Base-by-base conservation (phyloP, 345 rosid genomes). In the Salix exigua region DNA sequence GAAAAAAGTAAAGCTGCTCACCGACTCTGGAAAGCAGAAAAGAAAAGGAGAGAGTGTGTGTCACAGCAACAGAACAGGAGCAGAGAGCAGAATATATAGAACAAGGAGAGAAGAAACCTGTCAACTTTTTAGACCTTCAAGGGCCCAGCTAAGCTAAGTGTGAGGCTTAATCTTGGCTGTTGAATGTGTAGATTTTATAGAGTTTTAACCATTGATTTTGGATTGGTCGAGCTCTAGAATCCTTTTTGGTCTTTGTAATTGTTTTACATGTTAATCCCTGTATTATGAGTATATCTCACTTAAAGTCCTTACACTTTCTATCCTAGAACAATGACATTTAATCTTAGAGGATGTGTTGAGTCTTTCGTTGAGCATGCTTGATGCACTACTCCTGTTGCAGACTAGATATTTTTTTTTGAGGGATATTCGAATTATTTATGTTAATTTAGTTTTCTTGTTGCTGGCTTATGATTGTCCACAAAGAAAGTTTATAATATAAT, bases 71-170 rank as follows among this genome's bases (percentile, higher is more conserved):
- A 33, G 40, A 46, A 9, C 7, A 6, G 28, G 2, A 19, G 68
- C 14, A 12, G 9, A 51, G 13, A 4, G 16, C 44, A 68, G 17
- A 66, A 51, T 77, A 66, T 50, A 78, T 66, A 25, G 76, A 51
- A 4, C 26, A 19, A 23, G 8, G 28, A 23, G 50, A 55, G 58
- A 50, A 37, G 66, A 58, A 19, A 76, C 78, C 78, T 68, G 82
- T 79, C 80, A 77, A 40, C 35, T 68, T 38, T 13, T 21, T 28
- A 68, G 65, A 50, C 40, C 77, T 38, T 44, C 30, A 9, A 5
- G 26, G 72, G 77, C 75, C 87, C 78, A 66, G 42, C 82, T 68
- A 66, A 64, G 53, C 68, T 11, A 66, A 17, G 51, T 13, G 26
- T 12, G 44, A 9, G 7, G 69, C 70, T 30, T 37, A 55, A 78